Base-by-base conservation (phyloP, 2,329 filamentous ascomycete genomes). In the Verticillium albo-atrum region DNA sequence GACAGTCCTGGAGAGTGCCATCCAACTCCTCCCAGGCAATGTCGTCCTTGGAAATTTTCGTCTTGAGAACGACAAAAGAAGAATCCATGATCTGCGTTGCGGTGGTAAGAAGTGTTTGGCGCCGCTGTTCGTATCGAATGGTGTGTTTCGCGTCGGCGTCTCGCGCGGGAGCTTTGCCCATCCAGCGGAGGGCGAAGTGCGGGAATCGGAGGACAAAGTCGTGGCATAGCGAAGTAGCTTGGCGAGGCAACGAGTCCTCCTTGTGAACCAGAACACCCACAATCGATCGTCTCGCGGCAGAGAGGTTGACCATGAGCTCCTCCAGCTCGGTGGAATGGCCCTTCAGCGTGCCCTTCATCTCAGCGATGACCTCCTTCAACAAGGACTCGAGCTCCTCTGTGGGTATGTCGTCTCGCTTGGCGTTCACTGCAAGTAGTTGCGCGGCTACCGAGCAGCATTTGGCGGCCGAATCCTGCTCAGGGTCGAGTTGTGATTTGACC, bases 41-140 rank as follows among this genome's bases (percentile, higher is more conserved):
- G 14, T 72, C 72, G 6, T 72, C 73, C 25, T 79, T 73, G 42
- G 82, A 79, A 3, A 87, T 72, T 23, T 81, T 75, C 0, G 74
- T 69, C 64, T 86, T 89, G 32, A 82, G 70, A 6, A 86, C 76
- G 68, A 84, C 80, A 30, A 89, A 70, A 5, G 83, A 78, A 4
- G 84, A 85, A 60, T 89, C 86, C n/a, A 89, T 75, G 1, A 84
- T 77, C 59, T 82, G 79, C 2, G 78, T 75, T n/a, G 84, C 77
- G 2, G 79, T 79, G 63, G 82, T 81, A 30, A 77, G 72, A 30
- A 87, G 68, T 1, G 80, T 66, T 58, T 83, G 79, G 35, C 82
- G 79, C 37, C 85, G 78, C 63, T 88, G 84, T 62, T 88, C 85
- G 67, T 86, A 86, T 37, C 86, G 82, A 30, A 88, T 68, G 35